Evolutionary conservation across 1,139 yeast species (phyloP).

Genomic region (Sugiyamaella grinbergsii): DNA sequence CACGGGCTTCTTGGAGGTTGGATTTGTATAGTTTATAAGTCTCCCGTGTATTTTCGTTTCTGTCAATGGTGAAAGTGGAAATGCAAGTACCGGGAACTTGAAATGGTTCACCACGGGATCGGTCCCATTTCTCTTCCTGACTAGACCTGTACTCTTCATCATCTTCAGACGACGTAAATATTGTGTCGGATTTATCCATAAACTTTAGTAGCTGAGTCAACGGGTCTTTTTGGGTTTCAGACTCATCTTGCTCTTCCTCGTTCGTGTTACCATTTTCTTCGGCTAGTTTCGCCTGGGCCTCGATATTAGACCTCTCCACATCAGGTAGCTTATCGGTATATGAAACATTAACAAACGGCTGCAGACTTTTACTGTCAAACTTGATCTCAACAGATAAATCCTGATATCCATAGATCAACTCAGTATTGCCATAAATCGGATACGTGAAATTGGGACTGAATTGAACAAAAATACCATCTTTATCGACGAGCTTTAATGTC

Average conservation of each 20-base stretch:
- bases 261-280: background rate
- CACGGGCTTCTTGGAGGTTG: constrained; percentile 46
- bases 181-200: constrained; percentile 55
- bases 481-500: constrained; percentile 49
- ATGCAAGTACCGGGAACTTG: constrained; percentile 45
- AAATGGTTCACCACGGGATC: constrained; percentile 51
- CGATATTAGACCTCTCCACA: constrained; percentile 33
- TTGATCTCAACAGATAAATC: constrained; percentile 55
- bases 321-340: constrained; percentile 54
- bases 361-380: constrained; percentile 57
- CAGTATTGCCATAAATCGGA: constrained; percentile 91
- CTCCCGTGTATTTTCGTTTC: constrained; percentile 27
- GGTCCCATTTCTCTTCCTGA: constrained; percentile 53
- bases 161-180: constrained; percentile 15
- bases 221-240: constrained; percentile 46
- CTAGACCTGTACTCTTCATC: constrained; percentile 26
- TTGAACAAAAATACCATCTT: constrained; percentile 23
- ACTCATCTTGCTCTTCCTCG: background rate
- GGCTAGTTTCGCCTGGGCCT: background rate
- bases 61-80: constrained; percentile 44
- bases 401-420: constrained; percentile 82
- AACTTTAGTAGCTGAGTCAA: constrained; percentile 54
- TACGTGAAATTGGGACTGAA: constrained; percentile 78
- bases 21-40: constrained; percentile 39
- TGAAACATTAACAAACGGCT: constrained; percentile 59